A percentile compares a stretch with the other conserved stretches of the same genome.
Evolutionary conservation across 768 basidiomycete genomes (phyloP).

Genomic region (Rhodosporidiobolus odoratus): DNA sequence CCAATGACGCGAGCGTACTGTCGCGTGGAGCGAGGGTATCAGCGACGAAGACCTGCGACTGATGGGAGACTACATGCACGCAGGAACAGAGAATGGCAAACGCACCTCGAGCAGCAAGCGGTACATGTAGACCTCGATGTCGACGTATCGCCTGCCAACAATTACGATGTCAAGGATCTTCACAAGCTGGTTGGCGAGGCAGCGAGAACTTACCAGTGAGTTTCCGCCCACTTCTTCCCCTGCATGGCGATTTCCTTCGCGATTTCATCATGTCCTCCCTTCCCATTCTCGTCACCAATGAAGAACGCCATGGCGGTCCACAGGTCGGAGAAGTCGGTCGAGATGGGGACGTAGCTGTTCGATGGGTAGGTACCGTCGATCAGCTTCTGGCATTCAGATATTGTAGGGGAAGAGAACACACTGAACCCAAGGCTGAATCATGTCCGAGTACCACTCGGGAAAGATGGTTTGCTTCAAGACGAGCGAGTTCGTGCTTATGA

Average conservation of each 20-base stretch:
- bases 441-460: constrained; percentile 41
- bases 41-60: neutral
- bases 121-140: constrained; percentile 49
- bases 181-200: neutral
- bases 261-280: constrained; percentile 46
- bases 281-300: constrained; percentile 43
- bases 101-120: constrained; percentile 45
- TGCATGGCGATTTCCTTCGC: constrained; percentile 45
- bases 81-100: neutral
- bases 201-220: constrained; percentile 19
- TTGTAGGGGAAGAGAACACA: constrained; percentile 24
- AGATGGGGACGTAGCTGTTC: constrained; percentile 44
- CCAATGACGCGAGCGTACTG: constrained; percentile 38
- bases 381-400: no score
- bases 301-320: constrained; percentile 48
- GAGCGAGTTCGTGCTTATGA: constrained; percentile 49
- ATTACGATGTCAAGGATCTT: neutral
- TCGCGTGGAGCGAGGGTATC: neutral
- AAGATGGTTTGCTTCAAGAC: constrained; percentile 48
- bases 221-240: constrained; percentile 45
- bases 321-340: constrained; percentile 46
- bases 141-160: constrained; percentile 45
- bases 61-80: no score
- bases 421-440: constrained; percentile 49
- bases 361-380: constrained; percentile 40